phyloP scores from a whole-genome alignment of 148 eudicot genomes.

The Diospyros lotus region DNA sequence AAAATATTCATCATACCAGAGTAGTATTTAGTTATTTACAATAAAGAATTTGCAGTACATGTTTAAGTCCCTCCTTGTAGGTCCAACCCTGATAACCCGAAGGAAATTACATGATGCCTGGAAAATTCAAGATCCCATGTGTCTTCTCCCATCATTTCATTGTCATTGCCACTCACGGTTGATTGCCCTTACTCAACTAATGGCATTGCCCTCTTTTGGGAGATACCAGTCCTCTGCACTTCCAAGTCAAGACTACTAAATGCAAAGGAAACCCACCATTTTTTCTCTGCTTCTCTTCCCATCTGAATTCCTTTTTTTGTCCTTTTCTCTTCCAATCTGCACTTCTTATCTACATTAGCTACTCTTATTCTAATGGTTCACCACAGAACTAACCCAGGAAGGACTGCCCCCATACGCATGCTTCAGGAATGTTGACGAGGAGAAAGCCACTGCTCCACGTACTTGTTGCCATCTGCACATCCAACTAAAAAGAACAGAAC shows the following conservation, averaged over 20 bases:
- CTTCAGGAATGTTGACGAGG: slow-evolving; percentile 36
- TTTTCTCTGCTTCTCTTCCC: background rate
- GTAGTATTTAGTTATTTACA: slow-evolving; percentile 3
- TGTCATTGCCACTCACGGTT: background rate
- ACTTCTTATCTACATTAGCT: background rate
- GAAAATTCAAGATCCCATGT: background rate
- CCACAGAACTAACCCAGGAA: slow-evolving; percentile 13
- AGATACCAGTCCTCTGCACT: background rate
- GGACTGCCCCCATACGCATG: slow-evolving; percentile 2
- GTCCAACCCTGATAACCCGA: slow-evolving; percentile 4
- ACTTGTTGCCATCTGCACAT: slow-evolving; percentile 35
- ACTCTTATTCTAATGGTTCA: slow-evolving; percentile 1
- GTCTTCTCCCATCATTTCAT: background rate
- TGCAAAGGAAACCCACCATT: background rate
- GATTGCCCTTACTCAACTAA: slow-evolving; percentile 5
- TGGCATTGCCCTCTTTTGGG: background rate
- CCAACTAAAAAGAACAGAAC: slow-evolving; percentile 15
- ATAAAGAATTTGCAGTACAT: slow-evolving; percentile 1
- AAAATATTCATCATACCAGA: slow-evolving; percentile 6
- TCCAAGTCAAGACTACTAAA: background rate
- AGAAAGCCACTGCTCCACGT: slow-evolving; percentile 53
- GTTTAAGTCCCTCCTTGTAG: background rate
- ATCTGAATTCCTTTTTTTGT: background rate
- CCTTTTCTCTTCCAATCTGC: background rate
- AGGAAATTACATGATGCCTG: slow-evolving; percentile 3